Evolutionary conservation across 2,329 filamentous ascomycete species (phyloP), one percentile per base, ranked within the genome.

Genomic region (Tolypocladium capitatum): DNA sequence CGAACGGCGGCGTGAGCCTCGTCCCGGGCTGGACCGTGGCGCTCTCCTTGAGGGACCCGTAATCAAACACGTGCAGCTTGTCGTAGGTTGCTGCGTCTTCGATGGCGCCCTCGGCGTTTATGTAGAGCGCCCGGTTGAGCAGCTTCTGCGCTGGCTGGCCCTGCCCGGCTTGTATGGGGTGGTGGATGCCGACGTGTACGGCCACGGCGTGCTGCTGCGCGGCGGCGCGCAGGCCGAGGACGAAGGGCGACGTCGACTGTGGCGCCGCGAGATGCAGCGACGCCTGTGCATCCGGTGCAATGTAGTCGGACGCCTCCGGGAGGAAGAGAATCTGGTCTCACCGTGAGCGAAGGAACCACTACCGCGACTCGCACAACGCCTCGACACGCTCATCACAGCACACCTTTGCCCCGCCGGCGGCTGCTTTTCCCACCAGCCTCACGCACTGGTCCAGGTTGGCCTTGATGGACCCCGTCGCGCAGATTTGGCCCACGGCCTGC

Each of bases 51-150:
- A 77, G 68, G 10, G 58, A 55, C 14, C 69, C 73, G 55, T 76
- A 77, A 65, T 96, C 88, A 66, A 97, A 96, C 14, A 96, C 74
- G 63, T 96, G 90, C 31, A 95, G 69, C 64, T 97, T 97, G 63
- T 94, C 84, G 67, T 96, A 96, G 20, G 65, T 63, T 1, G 60
- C 62, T 6, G 63, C 53, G 2, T 69, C 59, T 40, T 65, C 56
- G 32, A 79, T 62, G 35, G 53, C 47, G 18, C 75, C 75, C 27
- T 63, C 56, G 5, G 67, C 56, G 34, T 64, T 57, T 53, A 78
- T 77, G 64, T 72, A 77, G 52, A 80, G 59, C 42, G 71, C 70
- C 40, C 73, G 68, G 67, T 79, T 78, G 56, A 72, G 66, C 41
- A 78, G 67, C 46, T 55, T 60, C 35, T 49, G 18, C 63, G 49